phyloP scores from a whole-genome alignment of 176 grass and related monocot genomes.

The Bothriochloa decipiens region DNA sequence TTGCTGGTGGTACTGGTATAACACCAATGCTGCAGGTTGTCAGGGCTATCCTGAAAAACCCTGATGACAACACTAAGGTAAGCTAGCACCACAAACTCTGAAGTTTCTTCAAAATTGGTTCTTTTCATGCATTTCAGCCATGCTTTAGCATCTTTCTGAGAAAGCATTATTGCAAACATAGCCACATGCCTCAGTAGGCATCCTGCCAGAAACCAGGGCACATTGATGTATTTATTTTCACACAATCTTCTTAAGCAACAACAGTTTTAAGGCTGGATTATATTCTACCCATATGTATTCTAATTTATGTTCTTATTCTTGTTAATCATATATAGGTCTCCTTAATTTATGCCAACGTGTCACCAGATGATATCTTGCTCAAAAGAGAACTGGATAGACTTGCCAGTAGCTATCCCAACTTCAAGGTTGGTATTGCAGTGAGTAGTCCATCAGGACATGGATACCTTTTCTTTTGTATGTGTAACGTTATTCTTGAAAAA shows the following conservation, averaged over 20 bases:
- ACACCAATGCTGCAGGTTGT: slow-evolving; percentile 99
- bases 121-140: slow-evolving; percentile 16
- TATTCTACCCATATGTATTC: slow-evolving; percentile 19
- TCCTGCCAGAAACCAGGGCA: slow-evolving; percentile 16
- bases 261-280: not conserved
- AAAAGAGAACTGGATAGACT: slow-evolving; percentile 92
- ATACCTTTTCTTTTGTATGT: slow-evolving; percentile 1
- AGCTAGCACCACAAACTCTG: slow-evolving; percentile 18
- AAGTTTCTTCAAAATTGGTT: not conserved
- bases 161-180: slow-evolving; percentile 31
- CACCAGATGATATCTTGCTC: slow-evolving; percentile 94
- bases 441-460: not conserved
- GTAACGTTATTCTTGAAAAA: not conserved
- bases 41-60: slow-evolving; percentile 94
- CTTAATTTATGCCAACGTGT: slow-evolving; percentile 91
- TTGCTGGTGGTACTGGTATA: slow-evolving; percentile 91
- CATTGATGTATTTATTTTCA: slow-evolving; percentile 14
- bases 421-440: slow-evolving; percentile 68
- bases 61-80: slow-evolving; percentile 93
- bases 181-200: not conserved
- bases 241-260: slow-evolving; percentile 13
- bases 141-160: not conserved
- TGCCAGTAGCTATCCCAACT: slow-evolving; percentile 86
- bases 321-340: slow-evolving; percentile 66
- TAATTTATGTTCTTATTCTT: slow-evolving; percentile 29